Evolutionary conservation across 2,329 filamentous ascomycete genomes (phyloP), one percentile per base, ranked within the genome.

Genomic region (Aspergillus sojae): DNA sequence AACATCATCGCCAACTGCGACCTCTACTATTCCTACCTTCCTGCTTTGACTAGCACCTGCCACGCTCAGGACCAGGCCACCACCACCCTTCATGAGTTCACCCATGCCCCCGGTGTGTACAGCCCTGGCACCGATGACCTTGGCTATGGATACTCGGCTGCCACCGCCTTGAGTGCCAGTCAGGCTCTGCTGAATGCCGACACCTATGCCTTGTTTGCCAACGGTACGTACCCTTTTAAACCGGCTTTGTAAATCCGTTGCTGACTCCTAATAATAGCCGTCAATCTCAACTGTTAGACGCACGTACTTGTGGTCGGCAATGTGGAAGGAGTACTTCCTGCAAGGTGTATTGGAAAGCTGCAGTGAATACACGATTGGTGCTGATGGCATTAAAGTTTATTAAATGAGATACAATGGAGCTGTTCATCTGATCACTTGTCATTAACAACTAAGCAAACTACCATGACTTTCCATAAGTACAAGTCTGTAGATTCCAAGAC

Each of bases 11-110:
- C 84, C 61, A 89, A 89, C 79, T 91, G 88, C 77, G 79, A 82
- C 16, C 75, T 86, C 77, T 91, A 88, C 79, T 83, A 77, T 58
- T 65, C 72, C 52, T 78, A 74, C 14, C 80, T 91, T 10, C 80
- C 85, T 0, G 79, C 81, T 1, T 63, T 86, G 34, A 78, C 83
- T 10, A 69, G 68, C 10, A 76, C 73, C 1, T 91, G 89, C 79
- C 87, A 90, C 72, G 83, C 70, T 2, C 88, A 91, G 77, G 89
- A 90, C 71, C 86, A 89, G 77, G 86, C 85, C 3, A 88, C 84
- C 12, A 90, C 88, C 16, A 83, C 83, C 36, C 75, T 91, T 16
- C 89, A 91, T 71, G 89, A 91, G 80, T 80, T 83, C 68, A 89
- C 88, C 10, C 89, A 91, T 72, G 81, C 84, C n/a, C 77, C 83